phyloP scores from a whole-genome alignment of 345 rosid genomes.

The Crucihimalaya himalaica region DNA sequence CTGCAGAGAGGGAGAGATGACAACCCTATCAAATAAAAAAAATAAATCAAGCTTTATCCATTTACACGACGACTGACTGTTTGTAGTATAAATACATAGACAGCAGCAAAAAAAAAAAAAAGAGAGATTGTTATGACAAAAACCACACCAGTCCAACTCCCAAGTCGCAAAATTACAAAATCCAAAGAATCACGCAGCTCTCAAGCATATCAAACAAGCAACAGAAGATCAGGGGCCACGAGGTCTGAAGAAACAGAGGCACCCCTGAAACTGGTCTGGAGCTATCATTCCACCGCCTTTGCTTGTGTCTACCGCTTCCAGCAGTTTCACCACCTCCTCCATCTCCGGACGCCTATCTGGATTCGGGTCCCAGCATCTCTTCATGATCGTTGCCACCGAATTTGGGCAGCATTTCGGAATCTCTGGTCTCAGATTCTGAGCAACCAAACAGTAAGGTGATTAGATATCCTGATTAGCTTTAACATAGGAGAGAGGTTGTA shows the following conservation, averaged over 20 bases:
- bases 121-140: not conserved
- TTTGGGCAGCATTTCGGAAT: conserved; percentile 80
- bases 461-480: not conserved
- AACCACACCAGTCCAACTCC: conserved; percentile 28
- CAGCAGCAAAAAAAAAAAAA: not conserved
- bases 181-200: conserved; percentile 31
- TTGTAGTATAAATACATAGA: conserved; percentile 30
- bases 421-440: conserved; percentile 73
- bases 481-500: not conserved
- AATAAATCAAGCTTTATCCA: conserved; percentile 19
- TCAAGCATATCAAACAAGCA: not conserved
- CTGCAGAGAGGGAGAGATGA: not conserved
- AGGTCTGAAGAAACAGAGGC: conserved; percentile 60
- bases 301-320: conserved; percentile 74
- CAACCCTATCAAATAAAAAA: too few species aligned
- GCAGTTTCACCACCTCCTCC: conserved; percentile 71
- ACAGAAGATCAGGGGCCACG: conserved; percentile 62
- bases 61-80: conserved; percentile 23
- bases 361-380: conserved; percentile 80
- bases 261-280: conserved; percentile 64
- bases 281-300: conserved; percentile 95
- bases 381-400: conserved; percentile 64
- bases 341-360: conserved; percentile 74
- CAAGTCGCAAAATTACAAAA: conserved; percentile 28
- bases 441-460: not conserved